These are phyloP conservation scores for Thalassiosira exigua DNA, from an alignment of 352 stramenopile species.

Conservation along the genomic window DNA sequence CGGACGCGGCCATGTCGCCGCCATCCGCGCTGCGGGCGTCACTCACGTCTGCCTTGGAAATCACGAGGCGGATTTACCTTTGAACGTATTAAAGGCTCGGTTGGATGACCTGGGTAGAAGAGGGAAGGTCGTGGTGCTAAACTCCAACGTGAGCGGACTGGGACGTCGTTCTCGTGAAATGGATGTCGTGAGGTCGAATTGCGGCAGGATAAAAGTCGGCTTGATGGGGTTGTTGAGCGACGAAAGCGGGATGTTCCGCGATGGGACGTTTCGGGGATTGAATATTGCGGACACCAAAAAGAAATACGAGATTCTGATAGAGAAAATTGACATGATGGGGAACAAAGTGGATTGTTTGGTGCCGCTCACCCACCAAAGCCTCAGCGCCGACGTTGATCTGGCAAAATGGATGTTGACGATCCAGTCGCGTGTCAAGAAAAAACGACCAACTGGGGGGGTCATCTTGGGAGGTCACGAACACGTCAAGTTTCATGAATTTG, in stretches of 20 bases:
- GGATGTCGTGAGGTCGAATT: conserved; percentile 62
- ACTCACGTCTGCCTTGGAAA: conserved; percentile 80
- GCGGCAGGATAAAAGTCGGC: conserved; percentile 53
- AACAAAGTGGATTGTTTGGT: conserved; percentile 46
- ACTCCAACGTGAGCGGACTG: conserved; percentile 66
- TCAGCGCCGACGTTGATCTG: conserved; percentile 47
- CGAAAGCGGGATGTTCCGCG: conserved; percentile 69
- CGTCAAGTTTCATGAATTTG: conserved; percentile 31
- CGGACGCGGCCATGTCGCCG: conserved; percentile 67
- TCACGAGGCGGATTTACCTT: conserved; percentile 76
- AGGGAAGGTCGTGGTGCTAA: conserved; percentile 52
- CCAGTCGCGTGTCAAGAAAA: conserved; percentile 7
- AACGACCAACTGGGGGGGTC: no score
- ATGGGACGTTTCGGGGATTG: conserved; percentile 71
- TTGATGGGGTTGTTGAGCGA: conserved; percentile 75
- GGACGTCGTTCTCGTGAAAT: conserved; percentile 31
- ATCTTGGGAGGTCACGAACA: conserved; percentile 72
- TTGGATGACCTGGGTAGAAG: conserved; percentile 52
- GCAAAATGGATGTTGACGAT: conserved; percentile 41
- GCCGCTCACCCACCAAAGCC: conserved; percentile 63
- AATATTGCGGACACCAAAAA: conserved; percentile 61
- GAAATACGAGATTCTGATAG: conserved; percentile 37
- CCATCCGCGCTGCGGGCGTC: conserved; percentile 55
- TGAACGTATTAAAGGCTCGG: conserved; percentile 56
- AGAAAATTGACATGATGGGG: conserved; percentile 21